Base-by-base conservation (phyloP, 306 rosid species). In the Lathyrus sativus region DNA sequence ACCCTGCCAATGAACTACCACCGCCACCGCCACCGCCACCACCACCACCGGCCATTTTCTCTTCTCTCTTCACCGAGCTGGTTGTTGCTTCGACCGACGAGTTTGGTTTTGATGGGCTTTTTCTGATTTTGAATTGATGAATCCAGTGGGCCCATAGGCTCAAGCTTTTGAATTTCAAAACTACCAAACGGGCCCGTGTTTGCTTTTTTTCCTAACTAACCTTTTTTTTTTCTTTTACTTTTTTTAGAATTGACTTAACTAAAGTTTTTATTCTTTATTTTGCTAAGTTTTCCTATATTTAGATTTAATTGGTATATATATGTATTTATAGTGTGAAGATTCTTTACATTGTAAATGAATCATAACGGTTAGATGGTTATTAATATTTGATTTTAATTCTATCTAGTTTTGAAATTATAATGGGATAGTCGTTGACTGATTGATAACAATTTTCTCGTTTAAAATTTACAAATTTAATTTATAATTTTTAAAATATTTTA, bases 1-100 rank as follows among this genome's bases (percentile, higher is more conserved):
- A 81, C 19, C 96, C 99, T 66, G 71, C 71, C 12, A 90, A 68
- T n/a, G 96, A 81, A 62, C 82, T 61, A 55, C 61, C 61, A 12
- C 61, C 37, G 12, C 61, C 62, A n/a, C 51, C 15, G 2, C 95
- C 83, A 57, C 84, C 70, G 42, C 18, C 18, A 14, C 39, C 18
- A 9, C 62, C 62, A 1, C 39, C 10, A 56, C 95, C 83, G 29
- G 76, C 89, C 89, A 92, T 90, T 61, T 28, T 68, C 35, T 62
- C 39, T 12, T 65, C 69, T 45, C 62, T 29, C 18, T 33, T 38
- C 44, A 65, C 58, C 58, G 71, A 46, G 13, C 59, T 49, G 60
- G 71, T 48, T 50, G 11, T 17, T 48, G 42, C 6, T 65, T 33
- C 43, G 8, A 46, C 56, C 39, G 57, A 31, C 41, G 51, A 7